phyloP scores from a whole-genome alignment of 2,329 filamentous ascomycete genomes.

The Hymenoscyphus linearis region DNA sequence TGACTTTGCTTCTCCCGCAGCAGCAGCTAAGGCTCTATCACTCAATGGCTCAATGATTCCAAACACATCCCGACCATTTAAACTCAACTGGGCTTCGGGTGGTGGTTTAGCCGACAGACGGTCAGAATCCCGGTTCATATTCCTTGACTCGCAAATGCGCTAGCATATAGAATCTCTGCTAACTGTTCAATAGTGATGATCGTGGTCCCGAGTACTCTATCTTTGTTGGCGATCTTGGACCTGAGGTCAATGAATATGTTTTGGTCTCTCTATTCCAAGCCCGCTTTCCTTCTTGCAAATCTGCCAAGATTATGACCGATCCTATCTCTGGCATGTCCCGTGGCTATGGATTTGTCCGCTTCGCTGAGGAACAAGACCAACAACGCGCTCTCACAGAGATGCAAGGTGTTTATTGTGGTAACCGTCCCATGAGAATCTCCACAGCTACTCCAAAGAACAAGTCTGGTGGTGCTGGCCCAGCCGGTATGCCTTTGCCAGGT shows the following conservation, averaged over 20 bases:
- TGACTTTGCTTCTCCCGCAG: constrained; percentile 77
- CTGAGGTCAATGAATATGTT: constrained; percentile 98
- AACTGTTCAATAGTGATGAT: constrained; percentile 64
- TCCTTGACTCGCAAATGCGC: constrained; percentile 17
- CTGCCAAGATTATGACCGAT: constrained; percentile 99
- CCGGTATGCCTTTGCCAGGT: constrained; percentile 44
- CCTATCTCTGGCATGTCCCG: constrained; percentile 96
- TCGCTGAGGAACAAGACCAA: constrained; percentile 92
- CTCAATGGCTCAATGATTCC: constrained; percentile 87
- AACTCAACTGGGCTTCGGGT: constrained; percentile 98
- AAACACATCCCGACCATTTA: constrained; percentile 92
- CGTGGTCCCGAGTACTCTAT: constrained; percentile 95
- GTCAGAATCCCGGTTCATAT: constrained; percentile 44
- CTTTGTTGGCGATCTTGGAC: constrained; percentile 95
- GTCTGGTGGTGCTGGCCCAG: constrained; percentile 46
- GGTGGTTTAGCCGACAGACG: constrained; percentile 91
- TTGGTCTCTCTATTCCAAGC: constrained; percentile 95
- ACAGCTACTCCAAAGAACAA: constrained; percentile 97
- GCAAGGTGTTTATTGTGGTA: constrained; percentile 99
- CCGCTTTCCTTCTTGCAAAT: constrained; percentile 96
- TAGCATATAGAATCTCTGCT: constrained; percentile 11
- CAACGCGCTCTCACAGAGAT: constrained; percentile 94
- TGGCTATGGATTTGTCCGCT: constrained; percentile 96
- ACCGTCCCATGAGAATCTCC: constrained; percentile 96
- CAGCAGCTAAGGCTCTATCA: constrained; percentile 83